These are phyloP conservation scores for Ettlia oleoabundans DNA, from an alignment of 139 green algal genomes.

Conservation along the genomic window DNA sequence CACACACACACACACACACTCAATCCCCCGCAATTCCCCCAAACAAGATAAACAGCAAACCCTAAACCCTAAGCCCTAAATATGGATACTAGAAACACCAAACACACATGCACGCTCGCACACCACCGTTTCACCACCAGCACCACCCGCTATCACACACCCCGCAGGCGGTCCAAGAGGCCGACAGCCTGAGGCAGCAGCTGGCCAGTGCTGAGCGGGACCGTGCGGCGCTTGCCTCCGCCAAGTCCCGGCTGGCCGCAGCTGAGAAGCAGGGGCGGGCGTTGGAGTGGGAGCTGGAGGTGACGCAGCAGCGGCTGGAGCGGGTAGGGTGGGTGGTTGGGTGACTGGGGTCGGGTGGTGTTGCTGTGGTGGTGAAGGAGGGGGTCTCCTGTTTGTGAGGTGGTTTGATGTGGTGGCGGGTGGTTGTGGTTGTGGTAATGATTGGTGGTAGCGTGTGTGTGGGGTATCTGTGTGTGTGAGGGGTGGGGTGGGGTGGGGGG, in stretches of 20 bases:
- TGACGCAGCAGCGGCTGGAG: slow-evolving; percentile 71
- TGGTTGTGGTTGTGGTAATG: too few relatives aligned
- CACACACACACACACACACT: too few relatives aligned
- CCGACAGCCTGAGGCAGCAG: slow-evolving; percentile 70
- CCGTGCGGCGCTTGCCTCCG: slow-evolving; percentile 70
- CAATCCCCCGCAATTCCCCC: too few relatives aligned
- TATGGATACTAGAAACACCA: too few relatives aligned
- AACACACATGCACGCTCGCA: neutral
- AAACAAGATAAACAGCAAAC: too few relatives aligned
- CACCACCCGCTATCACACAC: neutral
- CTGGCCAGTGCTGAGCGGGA: slow-evolving; percentile 85
- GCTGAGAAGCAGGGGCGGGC: slow-evolving; percentile 84
- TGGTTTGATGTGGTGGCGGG: too few relatives aligned
- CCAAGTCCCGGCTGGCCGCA: slow-evolving; percentile 76
- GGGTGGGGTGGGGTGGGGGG: neutral
- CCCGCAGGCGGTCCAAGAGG: slow-evolving; percentile 77
- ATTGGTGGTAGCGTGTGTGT: too few relatives aligned
- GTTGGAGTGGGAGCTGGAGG: slow-evolving; percentile 88
- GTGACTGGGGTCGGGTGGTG: neutral
- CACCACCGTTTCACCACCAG: neutral
- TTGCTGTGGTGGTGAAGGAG: neutral
- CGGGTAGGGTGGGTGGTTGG: neutral
- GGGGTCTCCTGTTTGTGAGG: neutral
- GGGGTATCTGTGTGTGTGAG: too few relatives aligned
- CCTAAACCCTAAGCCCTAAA: too few relatives aligned